Conservation (phyloP, 1,284 basidiomycete genomes). For the Ceraceosorus guamensis region DNA sequence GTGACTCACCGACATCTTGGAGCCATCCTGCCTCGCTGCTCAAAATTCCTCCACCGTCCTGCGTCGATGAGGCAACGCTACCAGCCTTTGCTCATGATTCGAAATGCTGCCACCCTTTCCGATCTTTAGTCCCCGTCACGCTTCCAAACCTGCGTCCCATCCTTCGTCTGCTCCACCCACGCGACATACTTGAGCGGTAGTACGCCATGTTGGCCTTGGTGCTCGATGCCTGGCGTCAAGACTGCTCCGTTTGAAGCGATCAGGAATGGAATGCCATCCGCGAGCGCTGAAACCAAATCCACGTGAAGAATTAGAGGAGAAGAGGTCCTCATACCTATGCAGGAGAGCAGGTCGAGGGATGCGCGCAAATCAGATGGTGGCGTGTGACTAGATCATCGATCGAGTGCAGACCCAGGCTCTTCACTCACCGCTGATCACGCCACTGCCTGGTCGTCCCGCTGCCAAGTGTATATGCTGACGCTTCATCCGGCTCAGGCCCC, state of each 20-base stretch:
- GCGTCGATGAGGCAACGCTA: too few relatives aligned
- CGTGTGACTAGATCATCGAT: not conserved
- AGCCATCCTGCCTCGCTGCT: too few relatives aligned
- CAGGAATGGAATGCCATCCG: slow-evolving; percentile 64
- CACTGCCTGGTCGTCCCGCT: slow-evolving; percentile 57
- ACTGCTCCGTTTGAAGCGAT: slow-evolving; percentile 76
- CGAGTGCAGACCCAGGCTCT: not conserved
- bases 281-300: slow-evolving; percentile 63
- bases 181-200: slow-evolving; percentile 23
- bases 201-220: slow-evolving; percentile 7
- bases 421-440: slow-evolving; percentile 66
- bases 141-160: slow-evolving; percentile 24
- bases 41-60: too few relatives aligned
- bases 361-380: too few relatives aligned
- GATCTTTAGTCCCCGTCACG: too few relatives aligned
- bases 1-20: too few relatives aligned
- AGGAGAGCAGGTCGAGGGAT: not conserved
- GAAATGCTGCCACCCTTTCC: too few relatives aligned
- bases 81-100: too few relatives aligned
- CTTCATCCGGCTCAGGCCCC: slow-evolving; percentile 74
- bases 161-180: slow-evolving; percentile 19
- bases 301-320: slow-evolving; percentile 70
- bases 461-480: slow-evolving; percentile 84
- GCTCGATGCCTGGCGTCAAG: slow-evolving; percentile 65
- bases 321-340: slow-evolving; percentile 65